Evolutionary conservation across 2,329 filamentous ascomycete genomes (phyloP).

Genomic region (Clonostachys sp.): DNA sequence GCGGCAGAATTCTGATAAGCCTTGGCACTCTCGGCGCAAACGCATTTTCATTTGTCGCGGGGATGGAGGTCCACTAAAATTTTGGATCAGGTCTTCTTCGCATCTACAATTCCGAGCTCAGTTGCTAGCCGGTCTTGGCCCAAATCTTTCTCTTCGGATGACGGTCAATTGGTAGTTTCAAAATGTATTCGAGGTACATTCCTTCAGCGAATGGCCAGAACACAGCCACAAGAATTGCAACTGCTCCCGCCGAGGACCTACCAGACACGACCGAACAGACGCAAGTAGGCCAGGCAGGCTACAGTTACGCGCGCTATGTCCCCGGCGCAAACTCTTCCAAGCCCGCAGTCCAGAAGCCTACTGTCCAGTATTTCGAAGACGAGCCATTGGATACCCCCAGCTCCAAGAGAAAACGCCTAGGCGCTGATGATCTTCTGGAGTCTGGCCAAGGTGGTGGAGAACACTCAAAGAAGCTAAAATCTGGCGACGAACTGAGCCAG

Average conservation of each 20-base stretch:
- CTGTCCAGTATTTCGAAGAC: neutral
- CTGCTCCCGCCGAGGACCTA: slow-evolving; percentile 1
- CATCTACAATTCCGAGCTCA: too few species aligned
- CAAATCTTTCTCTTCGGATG: neutral
- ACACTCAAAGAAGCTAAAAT: slow-evolving; percentile 7
- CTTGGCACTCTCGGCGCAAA: too few species aligned
- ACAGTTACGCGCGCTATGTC: slow-evolving; percentile 35
- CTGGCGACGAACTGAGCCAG: neutral
- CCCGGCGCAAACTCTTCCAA: slow-evolving; percentile 17
- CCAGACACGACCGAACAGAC: slow-evolving; percentile 4
- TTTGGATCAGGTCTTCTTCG: too few species aligned
- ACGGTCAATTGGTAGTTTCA: neutral
- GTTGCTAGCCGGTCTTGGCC: neutral
- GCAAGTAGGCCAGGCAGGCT: slow-evolving; percentile 11
- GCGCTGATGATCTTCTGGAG: too few species aligned
- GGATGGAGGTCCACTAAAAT: too few species aligned
- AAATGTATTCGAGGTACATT: slow-evolving; percentile 38
- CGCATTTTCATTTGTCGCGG: too few species aligned
- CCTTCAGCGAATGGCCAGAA: slow-evolving; percentile 19
- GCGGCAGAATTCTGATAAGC: too few species aligned
- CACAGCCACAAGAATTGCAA: neutral
- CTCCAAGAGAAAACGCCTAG: too few species aligned
- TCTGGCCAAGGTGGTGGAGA: too few species aligned
- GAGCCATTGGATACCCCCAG: too few species aligned
- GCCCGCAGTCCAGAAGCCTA: neutral